These are phyloP conservation scores for Tolypocladium ovalisporum DNA, from an alignment of 2,329 filamentous ascomycete genomes.

Conservation along the genomic window DNA sequence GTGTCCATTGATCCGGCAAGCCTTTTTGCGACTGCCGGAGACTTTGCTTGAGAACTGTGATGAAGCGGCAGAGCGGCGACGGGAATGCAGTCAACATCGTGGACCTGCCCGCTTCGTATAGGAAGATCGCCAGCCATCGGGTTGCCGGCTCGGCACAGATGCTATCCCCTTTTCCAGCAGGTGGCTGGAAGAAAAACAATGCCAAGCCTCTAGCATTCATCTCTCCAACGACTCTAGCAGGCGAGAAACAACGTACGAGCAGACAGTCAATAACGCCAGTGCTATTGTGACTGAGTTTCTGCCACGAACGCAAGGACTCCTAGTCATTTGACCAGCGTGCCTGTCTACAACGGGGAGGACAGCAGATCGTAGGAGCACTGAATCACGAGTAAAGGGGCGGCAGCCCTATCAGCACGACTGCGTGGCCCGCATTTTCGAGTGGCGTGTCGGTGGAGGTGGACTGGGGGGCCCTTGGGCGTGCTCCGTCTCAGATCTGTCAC, in stretches of 20 bases:
- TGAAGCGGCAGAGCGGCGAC: neutral
- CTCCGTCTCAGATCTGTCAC: neutral
- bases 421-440: neutral
- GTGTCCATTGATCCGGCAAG: neutral
- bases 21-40: too few relatives aligned
- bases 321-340: neutral
- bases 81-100: neutral
- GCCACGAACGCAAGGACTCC: too few relatives aligned
- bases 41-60: neutral
- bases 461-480: neutral
- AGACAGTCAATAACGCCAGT: too few relatives aligned
- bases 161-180: too few relatives aligned
- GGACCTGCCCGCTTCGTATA: neutral
- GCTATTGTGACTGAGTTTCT: too few relatives aligned
- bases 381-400: neutral
- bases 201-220: too few relatives aligned
- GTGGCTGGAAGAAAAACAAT: too few relatives aligned
- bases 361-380: neutral
- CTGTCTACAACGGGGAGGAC: neutral
- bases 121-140: too few relatives aligned
- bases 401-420: neutral
- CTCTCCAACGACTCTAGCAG: neutral
- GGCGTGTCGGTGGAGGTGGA: neutral
- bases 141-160: neutral
- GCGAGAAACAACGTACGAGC: too few relatives aligned